Evolutionary conservation across 306 rosid species (phyloP).

Genomic region (Ormosia semicastrata): DNA sequence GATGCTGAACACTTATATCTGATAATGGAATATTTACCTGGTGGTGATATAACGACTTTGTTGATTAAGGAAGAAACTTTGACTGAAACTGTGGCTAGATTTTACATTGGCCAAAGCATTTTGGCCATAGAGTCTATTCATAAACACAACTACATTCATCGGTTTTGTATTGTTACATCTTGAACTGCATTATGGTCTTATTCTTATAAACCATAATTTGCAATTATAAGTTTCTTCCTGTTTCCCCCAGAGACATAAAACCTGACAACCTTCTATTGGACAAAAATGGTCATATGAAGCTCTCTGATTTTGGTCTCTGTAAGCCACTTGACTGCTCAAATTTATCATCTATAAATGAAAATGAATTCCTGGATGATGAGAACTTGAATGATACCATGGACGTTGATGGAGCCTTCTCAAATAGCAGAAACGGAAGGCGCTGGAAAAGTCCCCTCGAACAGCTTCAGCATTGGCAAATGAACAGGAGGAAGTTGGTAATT

Average conservation of each 20-base stretch:
- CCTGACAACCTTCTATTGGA: constrained; percentile 93
- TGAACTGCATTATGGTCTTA: not conserved
- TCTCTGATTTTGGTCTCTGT: constrained; percentile 95
- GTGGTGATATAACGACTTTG: constrained; percentile 96
- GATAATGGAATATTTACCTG: constrained; percentile 94
- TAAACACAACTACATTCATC: constrained; percentile 80
- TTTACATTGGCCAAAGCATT: constrained; percentile 65
- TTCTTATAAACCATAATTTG: constrained; percentile 9
- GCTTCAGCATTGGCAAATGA: constrained; percentile 90
- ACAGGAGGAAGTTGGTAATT: constrained; percentile 55
- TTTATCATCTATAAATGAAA: constrained; percentile 72
- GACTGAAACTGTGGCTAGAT: constrained; percentile 86
- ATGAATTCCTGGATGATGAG: constrained; percentile 72
- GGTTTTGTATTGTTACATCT: constrained; percentile 42
- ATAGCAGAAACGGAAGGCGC: constrained; percentile 67
- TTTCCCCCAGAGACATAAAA: constrained; percentile 71
- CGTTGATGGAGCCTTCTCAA: constrained; percentile 41
- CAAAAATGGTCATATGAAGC: constrained; percentile 81
- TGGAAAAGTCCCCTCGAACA: constrained; percentile 92
- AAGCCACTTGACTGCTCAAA: constrained; percentile 85
- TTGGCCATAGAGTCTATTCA: constrained; percentile 91
- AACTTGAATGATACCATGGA: constrained; percentile 74
- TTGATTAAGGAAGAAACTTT: constrained; percentile 92
- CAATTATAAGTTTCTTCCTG: not conserved
- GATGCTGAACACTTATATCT: constrained; percentile 82